Evolutionary conservation across 257 asterid genomes (phyloP).

Genomic region (Haberlea rhodopensis): DNA sequence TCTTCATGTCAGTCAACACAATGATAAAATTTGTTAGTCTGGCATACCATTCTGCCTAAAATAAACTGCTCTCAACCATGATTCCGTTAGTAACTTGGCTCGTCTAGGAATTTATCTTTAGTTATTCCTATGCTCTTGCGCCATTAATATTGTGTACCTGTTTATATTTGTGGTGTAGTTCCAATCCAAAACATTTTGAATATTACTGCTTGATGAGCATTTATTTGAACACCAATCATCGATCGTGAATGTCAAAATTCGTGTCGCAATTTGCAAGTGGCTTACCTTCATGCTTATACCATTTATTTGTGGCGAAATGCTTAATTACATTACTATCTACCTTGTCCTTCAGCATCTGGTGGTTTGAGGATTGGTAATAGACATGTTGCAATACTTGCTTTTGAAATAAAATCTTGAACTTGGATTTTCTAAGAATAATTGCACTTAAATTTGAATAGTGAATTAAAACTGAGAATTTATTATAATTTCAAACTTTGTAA

Average conservation of each 20-base stretch:
- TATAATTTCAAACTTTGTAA: too few relatives aligned
- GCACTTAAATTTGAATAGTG: too few relatives aligned
- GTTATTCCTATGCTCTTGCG: background rate
- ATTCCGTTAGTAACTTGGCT: background rate
- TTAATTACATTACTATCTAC: background rate
- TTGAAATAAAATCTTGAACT: too few relatives aligned
- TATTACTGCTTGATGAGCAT: background rate
- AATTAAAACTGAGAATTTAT: too few relatives aligned
- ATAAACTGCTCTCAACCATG: background rate
- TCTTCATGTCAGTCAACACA: slow-evolving; percentile 15
- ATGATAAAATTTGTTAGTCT: slow-evolving; percentile 4
- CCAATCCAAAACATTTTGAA: background rate
- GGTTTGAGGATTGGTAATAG: background rate
- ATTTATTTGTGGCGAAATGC: background rate
- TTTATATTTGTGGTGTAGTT: background rate
- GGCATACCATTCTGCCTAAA: slow-evolving; percentile 10
- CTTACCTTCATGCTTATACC: background rate
- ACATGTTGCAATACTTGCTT: background rate
- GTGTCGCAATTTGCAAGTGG: background rate
- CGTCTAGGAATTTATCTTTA: background rate
- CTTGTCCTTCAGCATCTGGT: background rate
- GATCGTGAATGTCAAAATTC: background rate
- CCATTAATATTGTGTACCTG: background rate
- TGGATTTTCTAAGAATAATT: too few relatives aligned
- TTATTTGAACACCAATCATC: background rate